phyloP scores from a whole-genome alignment of 495 filamentous ascomycete species.

The Gamarada debralockiae region DNA sequence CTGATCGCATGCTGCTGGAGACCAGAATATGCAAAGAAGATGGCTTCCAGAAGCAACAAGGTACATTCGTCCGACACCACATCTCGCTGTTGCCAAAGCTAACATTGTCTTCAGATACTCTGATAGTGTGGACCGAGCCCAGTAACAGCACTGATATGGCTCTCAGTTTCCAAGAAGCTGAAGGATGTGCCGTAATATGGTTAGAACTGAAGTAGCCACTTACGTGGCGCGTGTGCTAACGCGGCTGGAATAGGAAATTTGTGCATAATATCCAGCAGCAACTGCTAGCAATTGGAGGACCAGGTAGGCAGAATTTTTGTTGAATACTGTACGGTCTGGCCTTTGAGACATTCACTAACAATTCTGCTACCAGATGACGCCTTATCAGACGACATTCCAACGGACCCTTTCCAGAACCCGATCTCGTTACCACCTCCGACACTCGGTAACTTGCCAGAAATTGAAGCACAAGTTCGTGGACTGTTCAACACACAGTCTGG shows the following conservation, averaged over 20 bases:
- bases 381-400: constrained; percentile 75
- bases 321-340: not conserved
- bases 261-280: constrained; percentile 79
- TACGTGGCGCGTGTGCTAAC: not conserved
- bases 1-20: constrained; percentile 77
- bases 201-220: constrained; percentile 31
- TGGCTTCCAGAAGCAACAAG: constrained; percentile 98
- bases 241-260: constrained; percentile 66
- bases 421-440: constrained; percentile 75
- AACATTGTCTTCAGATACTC: constrained; percentile 94
- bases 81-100: constrained; percentile 75
- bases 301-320: not conserved
- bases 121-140: constrained; percentile 96
- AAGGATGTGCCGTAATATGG: constrained; percentile 93
- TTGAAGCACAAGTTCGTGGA: constrained; percentile 74
- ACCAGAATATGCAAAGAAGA: constrained; percentile 91
- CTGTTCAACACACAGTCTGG: constrained; percentile 70
- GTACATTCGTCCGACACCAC: constrained; percentile 45
- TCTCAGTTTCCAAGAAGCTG: constrained; percentile 95
- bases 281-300: constrained; percentile 33
- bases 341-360: constrained; percentile 6
- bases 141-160: constrained; percentile 88
- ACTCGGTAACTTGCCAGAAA: constrained; percentile 73
- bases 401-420: constrained; percentile 60
- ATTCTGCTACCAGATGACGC: constrained; percentile 69